Conservation (phyloP, 768 basidiomycete genomes). For the Kondoa subrosea region DNA sequence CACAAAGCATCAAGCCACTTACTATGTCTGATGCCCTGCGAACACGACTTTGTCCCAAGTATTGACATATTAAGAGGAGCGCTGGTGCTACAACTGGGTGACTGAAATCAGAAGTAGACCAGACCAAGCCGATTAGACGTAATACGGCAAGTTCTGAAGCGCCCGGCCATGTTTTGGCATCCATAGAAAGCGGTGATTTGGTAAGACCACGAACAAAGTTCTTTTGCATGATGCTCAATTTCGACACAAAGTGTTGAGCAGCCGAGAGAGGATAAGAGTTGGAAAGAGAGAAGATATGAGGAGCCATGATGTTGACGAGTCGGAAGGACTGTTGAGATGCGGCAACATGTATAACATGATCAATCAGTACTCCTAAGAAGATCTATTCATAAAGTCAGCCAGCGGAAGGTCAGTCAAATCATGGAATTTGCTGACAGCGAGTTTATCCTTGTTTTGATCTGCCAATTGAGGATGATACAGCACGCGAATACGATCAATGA, state of each 20-base stretch:
- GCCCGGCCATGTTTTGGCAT: conserved; percentile 76
- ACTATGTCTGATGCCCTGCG: conserved; percentile 57
- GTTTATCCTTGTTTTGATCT: conserved; percentile 74
- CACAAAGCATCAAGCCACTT: conserved; percentile 75
- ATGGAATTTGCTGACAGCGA: conserved; percentile 67
- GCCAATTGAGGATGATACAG: conserved; percentile 84
- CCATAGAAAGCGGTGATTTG: conserved; percentile 43
- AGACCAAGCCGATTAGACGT: conserved; percentile 59
- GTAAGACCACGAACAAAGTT: conserved; percentile 71
- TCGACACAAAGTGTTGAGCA: conserved; percentile 61
- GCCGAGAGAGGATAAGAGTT: conserved; percentile 63
- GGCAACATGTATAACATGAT: conserved; percentile 65
- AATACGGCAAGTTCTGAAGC: conserved; percentile 63
- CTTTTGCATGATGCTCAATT: conserved; percentile 80
- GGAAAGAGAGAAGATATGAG: conserved; percentile 61
- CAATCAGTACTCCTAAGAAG: conserved; percentile 60
- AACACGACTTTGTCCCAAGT: conserved; percentile 67
- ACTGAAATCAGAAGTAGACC: conserved; percentile 88
- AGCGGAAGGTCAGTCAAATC: too few species aligned
- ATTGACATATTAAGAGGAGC: conserved; percentile 73
- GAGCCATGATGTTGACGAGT: conserved; percentile 49
- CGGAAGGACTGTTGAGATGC: conserved; percentile 43
- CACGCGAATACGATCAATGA: conserved; percentile 75
- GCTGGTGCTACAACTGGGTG: conserved; percentile 77
- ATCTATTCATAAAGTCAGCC: conserved; percentile 41